These are phyloP conservation scores for Talaromyces thailandensis DNA, from an alignment of 495 filamentous ascomycete species.

Conservation along the genomic window DNA sequence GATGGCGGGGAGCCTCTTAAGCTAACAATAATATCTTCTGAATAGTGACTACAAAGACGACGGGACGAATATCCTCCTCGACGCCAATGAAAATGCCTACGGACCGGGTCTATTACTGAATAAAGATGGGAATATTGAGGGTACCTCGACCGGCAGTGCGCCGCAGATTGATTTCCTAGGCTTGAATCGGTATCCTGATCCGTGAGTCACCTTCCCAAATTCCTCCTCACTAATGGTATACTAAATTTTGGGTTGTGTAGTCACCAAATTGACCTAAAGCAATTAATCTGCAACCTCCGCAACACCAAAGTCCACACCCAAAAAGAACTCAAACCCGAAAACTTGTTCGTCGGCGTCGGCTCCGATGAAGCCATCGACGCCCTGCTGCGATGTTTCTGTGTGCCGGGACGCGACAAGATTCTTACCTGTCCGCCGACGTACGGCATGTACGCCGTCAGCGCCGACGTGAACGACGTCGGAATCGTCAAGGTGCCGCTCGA, in stretches of 20 bases:
- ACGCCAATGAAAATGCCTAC: slow-evolving; percentile 96
- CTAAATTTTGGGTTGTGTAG: slow-evolving; percentile 19
- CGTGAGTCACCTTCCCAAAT: slow-evolving; percentile 36
- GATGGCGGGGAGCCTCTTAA: slow-evolving; percentile 4
- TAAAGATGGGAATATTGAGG: slow-evolving; percentile 33
- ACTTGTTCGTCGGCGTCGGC: slow-evolving; percentile 91
- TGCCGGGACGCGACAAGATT: slow-evolving; percentile 78
- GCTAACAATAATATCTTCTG: slow-evolving; percentile 19
- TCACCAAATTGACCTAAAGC: slow-evolving; percentile 80
- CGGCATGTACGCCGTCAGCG: slow-evolving; percentile 94
- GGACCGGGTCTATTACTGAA: slow-evolving; percentile 60
- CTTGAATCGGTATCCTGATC: slow-evolving; percentile 92
- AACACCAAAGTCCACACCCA: slow-evolving; percentile 75
- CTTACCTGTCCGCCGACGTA: slow-evolving; percentile 94
- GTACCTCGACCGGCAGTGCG: slow-evolving; percentile 20
- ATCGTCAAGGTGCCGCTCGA: slow-evolving; percentile 80
- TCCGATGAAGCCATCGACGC: slow-evolving; percentile 96
- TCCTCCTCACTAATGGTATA: background rate
- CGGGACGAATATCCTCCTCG: slow-evolving; percentile 90
- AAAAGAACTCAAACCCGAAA: slow-evolving; percentile 64
- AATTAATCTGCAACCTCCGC: slow-evolving; percentile 76
- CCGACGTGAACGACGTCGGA: slow-evolving; percentile 82
- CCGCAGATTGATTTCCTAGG: slow-evolving; percentile 60
- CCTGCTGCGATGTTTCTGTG: slow-evolving; percentile 84
- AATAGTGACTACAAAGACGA: slow-evolving; percentile 96